Base-by-base conservation (phyloP, 441 rosid genomes). In the Kokia cookei region DNA sequence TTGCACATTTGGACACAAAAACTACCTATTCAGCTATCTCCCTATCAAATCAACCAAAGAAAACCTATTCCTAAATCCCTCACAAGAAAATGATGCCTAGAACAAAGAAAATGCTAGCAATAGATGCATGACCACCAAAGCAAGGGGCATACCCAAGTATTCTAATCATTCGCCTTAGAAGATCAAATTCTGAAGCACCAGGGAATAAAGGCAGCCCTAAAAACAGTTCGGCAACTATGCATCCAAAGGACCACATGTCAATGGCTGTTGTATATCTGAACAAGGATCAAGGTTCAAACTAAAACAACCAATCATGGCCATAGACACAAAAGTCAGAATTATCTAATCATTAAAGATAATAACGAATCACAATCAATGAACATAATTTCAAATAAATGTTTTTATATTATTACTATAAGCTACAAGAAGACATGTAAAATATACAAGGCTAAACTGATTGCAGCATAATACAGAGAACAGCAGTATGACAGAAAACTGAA, bases 171-270 rank as follows among this genome's bases (percentile, higher is more conserved):
- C 99, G 89, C 82, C 89, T 87, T 83, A 93, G 84, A 67, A 97
- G 92, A 86, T 94, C 99, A 82, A 94, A 94, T 82, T 97, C 99
- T 80, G 99, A 97, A 77, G 94, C 97, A 85, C 99, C 99, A 37
- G 99, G 98, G 83, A 94, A 97, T 55, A 97, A 86, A 5, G 99
- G 99, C 86, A 94, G 82, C 76, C 99, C 99, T 73, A 97, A 89
- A 84, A 94, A 97, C 75, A 97, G 84, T 79, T 97, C 99, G 22
- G 99, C 99, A 10, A 97, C 99, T 80, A 97, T 93, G 90, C 99
- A 97, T 55, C 99, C 99, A 77, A 94, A 91, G 82, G 99, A 97
- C 99, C 99, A 97, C 99, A 97, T 97, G 84, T 97, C 99, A 75
- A 94, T 94, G 77, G 97, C 88, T 3, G 99, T 94, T 54, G 98